Percentiles rank a stretch among this genome's conserved stretches.
phyloP scores from a whole-genome alignment of 2,329 filamentous ascomycete species.

The Apiospora aurea region DNA sequence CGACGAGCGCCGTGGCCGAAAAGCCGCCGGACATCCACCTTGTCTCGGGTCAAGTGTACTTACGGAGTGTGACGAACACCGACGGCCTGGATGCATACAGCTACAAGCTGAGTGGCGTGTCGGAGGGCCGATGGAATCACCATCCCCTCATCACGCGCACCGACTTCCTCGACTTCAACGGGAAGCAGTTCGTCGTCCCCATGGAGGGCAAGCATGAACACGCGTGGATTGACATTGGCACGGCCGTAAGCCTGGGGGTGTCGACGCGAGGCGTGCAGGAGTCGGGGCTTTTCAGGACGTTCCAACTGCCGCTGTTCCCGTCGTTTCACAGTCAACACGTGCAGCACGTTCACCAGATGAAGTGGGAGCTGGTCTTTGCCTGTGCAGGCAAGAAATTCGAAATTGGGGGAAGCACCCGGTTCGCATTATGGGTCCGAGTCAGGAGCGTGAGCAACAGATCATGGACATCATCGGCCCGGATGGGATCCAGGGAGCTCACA shows the following conservation, averaged over 20 bases:
- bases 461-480: conserved; percentile 8
- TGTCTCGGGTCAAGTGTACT: conserved; percentile 28
- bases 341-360: conserved; percentile 21
- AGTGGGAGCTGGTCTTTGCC: conserved; percentile 20
- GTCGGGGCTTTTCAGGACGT: background rate
- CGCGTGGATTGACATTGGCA: conserved; percentile 24
- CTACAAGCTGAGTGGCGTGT: background rate
- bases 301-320: conserved; percentile 7
- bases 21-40: conserved; percentile 31
- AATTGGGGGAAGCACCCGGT: conserved; percentile 18
- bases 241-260: background rate
- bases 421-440: conserved; percentile 25
- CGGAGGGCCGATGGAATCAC: conserved; percentile 22
- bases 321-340: conserved; percentile 25
- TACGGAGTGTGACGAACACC: conserved; percentile 17
- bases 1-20: conserved; percentile 30
- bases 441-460: conserved; percentile 15
- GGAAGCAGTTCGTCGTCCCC: conserved; percentile 9
- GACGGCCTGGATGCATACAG: conserved; percentile 18
- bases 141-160: conserved; percentile 10
- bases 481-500: conserved; percentile 14
- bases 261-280: conserved; percentile 12
- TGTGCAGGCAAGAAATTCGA: conserved; percentile 26
- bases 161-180: background rate
- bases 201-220: background rate